Percentiles rank a stretch among this genome's conserved stretches.
Conservation (phyloP, 352 stramenopile species). For the Globisporangium carolinianum region DNA sequence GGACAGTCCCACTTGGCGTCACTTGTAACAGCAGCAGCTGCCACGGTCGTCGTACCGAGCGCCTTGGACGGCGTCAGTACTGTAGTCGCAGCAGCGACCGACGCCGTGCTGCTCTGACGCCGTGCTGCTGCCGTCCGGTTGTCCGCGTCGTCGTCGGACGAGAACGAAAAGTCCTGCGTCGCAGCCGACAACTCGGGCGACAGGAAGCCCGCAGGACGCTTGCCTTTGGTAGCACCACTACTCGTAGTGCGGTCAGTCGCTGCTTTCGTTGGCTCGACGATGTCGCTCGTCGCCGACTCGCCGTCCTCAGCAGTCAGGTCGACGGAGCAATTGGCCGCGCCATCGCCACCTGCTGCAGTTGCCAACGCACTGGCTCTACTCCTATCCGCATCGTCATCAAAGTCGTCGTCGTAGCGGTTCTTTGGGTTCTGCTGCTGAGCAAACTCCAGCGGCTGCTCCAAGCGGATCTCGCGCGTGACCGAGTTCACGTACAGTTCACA, state of each 20-base stretch:
- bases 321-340: slow-evolving; percentile 9
- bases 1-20: slow-evolving; percentile 62
- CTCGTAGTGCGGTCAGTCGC: slow-evolving; percentile 6
- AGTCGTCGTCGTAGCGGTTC: slow-evolving; percentile 42
- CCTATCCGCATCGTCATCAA: slow-evolving; percentile 14
- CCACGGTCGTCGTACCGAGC: background rate
- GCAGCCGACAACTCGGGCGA: slow-evolving; percentile 28
- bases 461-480: slow-evolving; percentile 61
- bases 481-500: slow-evolving; percentile 80
- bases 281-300: too few relatives aligned
- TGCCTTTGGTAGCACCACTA: slow-evolving; percentile 25
- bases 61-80: background rate
- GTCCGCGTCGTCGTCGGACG: slow-evolving; percentile 16
- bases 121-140: too few relatives aligned
- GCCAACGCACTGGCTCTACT: too few relatives aligned
- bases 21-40: background rate
- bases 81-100: background rate
- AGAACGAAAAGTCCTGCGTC: slow-evolving; percentile 30
- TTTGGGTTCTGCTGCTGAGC: slow-evolving; percentile 46
- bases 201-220: slow-evolving; percentile 27
- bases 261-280: too few relatives aligned
- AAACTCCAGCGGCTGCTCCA: slow-evolving; percentile 40
- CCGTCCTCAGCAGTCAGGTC: slow-evolving; percentile 7
- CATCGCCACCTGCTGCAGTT: background rate
- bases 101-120: too few relatives aligned